phyloP scores from a whole-genome alignment of 1,284 basidiomycete species.

The Cryptococcus sp. region DNA sequence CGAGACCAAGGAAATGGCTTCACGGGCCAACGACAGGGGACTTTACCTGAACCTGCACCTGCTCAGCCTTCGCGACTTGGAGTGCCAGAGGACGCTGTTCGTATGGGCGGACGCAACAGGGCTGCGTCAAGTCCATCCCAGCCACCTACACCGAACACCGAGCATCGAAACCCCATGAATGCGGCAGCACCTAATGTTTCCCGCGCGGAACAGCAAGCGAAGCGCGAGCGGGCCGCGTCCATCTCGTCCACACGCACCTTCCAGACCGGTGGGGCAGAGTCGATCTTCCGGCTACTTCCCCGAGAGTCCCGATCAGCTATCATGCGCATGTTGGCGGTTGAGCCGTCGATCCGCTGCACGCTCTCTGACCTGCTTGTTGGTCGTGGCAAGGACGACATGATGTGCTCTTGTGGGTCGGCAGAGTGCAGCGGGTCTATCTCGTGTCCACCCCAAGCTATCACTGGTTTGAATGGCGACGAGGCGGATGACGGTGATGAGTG shows the following conservation, averaged over 20 bases:
- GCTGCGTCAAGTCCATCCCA: constrained; percentile 26
- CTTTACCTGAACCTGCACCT: constrained; percentile 8
- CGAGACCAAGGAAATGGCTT: constrained; percentile 12
- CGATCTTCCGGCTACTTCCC: constrained; percentile 94
- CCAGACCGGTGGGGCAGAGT: constrained; percentile 84
- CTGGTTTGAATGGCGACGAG: constrained; percentile 42
- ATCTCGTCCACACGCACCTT: constrained; percentile 61
- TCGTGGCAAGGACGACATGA: constrained; percentile 67
- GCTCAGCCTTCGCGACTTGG: constrained; percentile 6
- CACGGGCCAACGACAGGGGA: constrained; percentile 28
- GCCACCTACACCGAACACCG: constrained; percentile 10
- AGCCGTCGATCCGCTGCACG: constrained; percentile 85
- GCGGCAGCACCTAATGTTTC: constrained; percentile 3
- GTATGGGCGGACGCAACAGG: constrained; percentile 13
- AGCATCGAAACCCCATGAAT: constrained; percentile 12
- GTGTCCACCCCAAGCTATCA: constrained; percentile 49
- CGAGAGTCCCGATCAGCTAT: constrained; percentile 86
- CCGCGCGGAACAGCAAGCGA: constrained; percentile 38
- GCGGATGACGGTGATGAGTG: constrained; percentile 57
- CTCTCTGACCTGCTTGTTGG: constrained; percentile 90
- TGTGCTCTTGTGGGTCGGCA: constrained; percentile 70
- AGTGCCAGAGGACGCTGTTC: constrained; percentile 7
- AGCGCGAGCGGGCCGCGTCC: constrained; percentile 45
- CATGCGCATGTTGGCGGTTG: constrained; percentile 90
- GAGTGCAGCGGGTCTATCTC: constrained; percentile 55